These are phyloP conservation scores for Sanguinoderma infundibulare DNA, from an alignment of 1,284 basidiomycete species.

Conservation along the genomic window DNA sequence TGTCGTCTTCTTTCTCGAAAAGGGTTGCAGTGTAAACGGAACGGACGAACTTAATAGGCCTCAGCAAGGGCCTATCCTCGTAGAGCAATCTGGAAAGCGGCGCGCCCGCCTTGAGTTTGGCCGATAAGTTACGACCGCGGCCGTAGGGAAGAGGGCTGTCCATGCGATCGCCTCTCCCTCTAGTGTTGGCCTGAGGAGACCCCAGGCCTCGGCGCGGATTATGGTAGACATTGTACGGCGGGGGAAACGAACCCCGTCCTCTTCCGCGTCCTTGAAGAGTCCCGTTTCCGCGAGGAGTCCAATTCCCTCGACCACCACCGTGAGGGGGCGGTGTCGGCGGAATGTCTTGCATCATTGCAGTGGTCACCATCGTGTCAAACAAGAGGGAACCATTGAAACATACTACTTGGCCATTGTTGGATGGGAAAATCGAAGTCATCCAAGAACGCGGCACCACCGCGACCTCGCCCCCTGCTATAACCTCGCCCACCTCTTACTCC, in stretches of 20 bases:
- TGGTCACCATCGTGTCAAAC: not conserved
- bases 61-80: constrained; percentile 61
- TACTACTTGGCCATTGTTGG: constrained; percentile 35
- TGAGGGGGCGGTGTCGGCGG: constrained; percentile 8
- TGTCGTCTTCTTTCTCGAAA: constrained; percentile 70
- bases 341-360: constrained; percentile 8
- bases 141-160: constrained; percentile 16
- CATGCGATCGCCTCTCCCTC: constrained; percentile 27
- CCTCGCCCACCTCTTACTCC: constrained; percentile 31
- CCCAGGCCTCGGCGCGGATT: constrained; percentile 17
- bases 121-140: constrained; percentile 29
- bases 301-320: not conserved
- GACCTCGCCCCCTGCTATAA: constrained; percentile 28
- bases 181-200: constrained; percentile 26
- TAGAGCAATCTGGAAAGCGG: constrained; percentile 62
- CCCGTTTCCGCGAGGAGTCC: constrained; percentile 3
- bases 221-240: constrained; percentile 11
- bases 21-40: constrained; percentile 58
- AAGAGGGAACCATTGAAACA: constrained; percentile 9
- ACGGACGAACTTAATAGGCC: constrained; percentile 70
- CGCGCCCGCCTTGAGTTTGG: constrained; percentile 37
- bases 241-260: constrained; percentile 19
- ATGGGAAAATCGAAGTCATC: constrained; percentile 37
- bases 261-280: constrained; percentile 16
- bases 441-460: constrained; percentile 22